Base-by-base conservation (phyloP, 1,284 basidiomycete genomes). In the Irpex rosettiformis region DNA sequence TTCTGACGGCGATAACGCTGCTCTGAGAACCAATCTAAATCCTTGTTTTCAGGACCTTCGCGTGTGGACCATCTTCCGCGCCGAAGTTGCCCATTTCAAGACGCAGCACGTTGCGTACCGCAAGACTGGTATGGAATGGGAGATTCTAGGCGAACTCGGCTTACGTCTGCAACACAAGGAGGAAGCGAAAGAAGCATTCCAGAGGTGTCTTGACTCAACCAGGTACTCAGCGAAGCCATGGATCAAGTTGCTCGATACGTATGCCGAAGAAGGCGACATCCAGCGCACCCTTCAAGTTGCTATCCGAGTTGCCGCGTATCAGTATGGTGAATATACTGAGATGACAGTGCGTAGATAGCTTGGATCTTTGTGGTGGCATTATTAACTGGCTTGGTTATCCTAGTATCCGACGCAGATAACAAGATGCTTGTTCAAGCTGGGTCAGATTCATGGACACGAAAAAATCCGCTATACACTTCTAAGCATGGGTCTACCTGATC, bases 11-110 rank as follows among this genome's bases (percentile, higher is more conserved):
- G 42, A 30, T 21, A 54, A 43, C 40, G 56, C 45, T 16, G 6
- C 7, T 18, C n/a, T 55, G 24, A 24, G 4, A 52, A 57, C 45
- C 55, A 49, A 2, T 45, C 18, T n/a, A 8, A 18, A 24, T 11
- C 22, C 10, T 2, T 51, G 24, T 27, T 30, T 3, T n/a, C 61
- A 96, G 89, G 96, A 99, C 71, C 78, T 99, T 53, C 88, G 97
- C n/a, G 93, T 99, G 10, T 99, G 96, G 89, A 99, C 97, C 0
- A 99, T 99, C 69, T 99, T 97, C 87, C 86, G 96, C 21, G 96
- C 97, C 3, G 97, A 99, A 71, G 91, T 98, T n/a, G 94, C 94
- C 0, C 96, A 99, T 70, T 99, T 97, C 83, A 97, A 96, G 71
- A 94, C 92, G 0, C 96, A 98, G 70, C 93, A 96, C 65, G 90